Evolutionary conservation across 768 basidiomycete genomes (phyloP).

Genomic region (Mycena polygramma): DNA sequence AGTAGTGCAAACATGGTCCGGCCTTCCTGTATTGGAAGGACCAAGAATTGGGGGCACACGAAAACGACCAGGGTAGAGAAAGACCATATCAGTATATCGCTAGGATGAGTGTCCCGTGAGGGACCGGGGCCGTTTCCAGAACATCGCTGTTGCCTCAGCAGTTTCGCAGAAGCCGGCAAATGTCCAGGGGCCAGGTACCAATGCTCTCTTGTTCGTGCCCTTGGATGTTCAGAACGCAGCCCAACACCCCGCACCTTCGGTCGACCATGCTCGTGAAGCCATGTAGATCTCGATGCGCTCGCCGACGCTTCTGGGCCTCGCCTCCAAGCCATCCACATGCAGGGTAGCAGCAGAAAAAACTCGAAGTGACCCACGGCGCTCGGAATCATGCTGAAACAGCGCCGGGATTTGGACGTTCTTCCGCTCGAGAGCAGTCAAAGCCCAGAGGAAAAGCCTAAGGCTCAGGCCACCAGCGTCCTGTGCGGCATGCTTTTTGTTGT

Average conservation of each 20-base stretch:
- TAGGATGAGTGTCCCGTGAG: constrained; percentile 9
- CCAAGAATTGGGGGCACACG: constrained; percentile 31
- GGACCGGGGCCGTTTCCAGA: constrained; percentile 23
- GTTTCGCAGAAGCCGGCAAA: constrained; percentile 15
- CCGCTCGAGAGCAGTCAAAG: constrained; percentile 34
- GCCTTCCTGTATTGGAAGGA: constrained; percentile 33
- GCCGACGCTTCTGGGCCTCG: constrained; percentile 38
- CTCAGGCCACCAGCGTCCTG: constrained; percentile 33
- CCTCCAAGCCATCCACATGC: constrained; percentile 27
- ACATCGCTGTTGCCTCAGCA: constrained; percentile 35
- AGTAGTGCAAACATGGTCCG: constrained; percentile 22
- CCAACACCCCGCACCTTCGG: constrained; percentile 17
- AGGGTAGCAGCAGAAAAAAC: constrained; percentile 25
- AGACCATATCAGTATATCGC: constrained; percentile 29
- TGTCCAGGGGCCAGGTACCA: constrained; percentile 23
- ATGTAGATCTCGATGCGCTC: constrained; percentile 37
- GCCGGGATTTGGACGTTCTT: constrained; percentile 37
- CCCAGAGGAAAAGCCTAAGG: constrained; percentile 35
- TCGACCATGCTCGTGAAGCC: constrained; percentile 34
- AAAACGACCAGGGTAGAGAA: constrained; percentile 26
- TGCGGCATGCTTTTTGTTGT: constrained; percentile 23
- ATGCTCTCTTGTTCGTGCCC: constrained; percentile 36
- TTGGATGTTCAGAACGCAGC: constrained; percentile 18
- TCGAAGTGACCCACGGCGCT: constrained; percentile 35
- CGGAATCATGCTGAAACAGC: constrained; percentile 32